Evolutionary conservation across 2,329 filamentous ascomycete genomes (phyloP).

Genomic region (Thelonectria rubi): DNA sequence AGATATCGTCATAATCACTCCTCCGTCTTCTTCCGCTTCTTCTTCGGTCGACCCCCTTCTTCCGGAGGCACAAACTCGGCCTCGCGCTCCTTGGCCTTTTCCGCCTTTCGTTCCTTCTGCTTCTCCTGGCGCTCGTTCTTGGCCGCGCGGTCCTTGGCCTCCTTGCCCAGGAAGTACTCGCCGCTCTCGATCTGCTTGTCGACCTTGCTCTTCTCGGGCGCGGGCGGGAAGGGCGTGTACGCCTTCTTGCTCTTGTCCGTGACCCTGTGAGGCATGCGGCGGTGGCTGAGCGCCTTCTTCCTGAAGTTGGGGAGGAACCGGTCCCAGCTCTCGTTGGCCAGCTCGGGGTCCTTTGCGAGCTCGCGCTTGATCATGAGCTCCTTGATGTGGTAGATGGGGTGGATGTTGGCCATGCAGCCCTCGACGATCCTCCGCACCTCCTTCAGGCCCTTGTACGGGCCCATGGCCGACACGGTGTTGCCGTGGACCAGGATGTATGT

Average conservation of each 20-base stretch:
- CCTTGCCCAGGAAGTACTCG: constrained; percentile 95
- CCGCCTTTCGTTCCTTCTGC: constrained; percentile 86
- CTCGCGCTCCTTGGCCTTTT: constrained; percentile 85
- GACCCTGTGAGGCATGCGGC: constrained; percentile 83
- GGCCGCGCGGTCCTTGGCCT: constrained; percentile 85
- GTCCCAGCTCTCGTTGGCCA: constrained; percentile 92
- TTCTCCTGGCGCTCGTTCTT: constrained; percentile 84
- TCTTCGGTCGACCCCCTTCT: constrained; percentile 72
- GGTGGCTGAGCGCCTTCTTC: constrained; percentile 87
- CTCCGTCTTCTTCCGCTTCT: constrained; percentile 68
- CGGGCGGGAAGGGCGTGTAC: constrained; percentile 97
- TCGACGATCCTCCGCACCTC: constrained; percentile 89
- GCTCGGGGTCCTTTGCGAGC: constrained; percentile 85
- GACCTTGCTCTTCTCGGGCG: constrained; percentile 98
- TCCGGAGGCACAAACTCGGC: constrained; percentile 88
- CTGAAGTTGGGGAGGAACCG: constrained; percentile 97
- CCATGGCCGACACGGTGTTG: constrained; percentile 94
- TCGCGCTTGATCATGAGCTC: constrained; percentile 94
- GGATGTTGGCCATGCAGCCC: constrained; percentile 97
- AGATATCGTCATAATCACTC: constrained; percentile 38
- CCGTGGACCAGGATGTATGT: constrained; percentile 97
- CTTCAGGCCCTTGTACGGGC: constrained; percentile 90
- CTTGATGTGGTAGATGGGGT: constrained; percentile 84
- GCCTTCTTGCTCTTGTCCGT: constrained; percentile 93
- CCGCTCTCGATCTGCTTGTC: constrained; percentile 97